phyloP scores from a whole-genome alignment of 768 basidiomycete genomes.

The Boletus insuetus region DNA sequence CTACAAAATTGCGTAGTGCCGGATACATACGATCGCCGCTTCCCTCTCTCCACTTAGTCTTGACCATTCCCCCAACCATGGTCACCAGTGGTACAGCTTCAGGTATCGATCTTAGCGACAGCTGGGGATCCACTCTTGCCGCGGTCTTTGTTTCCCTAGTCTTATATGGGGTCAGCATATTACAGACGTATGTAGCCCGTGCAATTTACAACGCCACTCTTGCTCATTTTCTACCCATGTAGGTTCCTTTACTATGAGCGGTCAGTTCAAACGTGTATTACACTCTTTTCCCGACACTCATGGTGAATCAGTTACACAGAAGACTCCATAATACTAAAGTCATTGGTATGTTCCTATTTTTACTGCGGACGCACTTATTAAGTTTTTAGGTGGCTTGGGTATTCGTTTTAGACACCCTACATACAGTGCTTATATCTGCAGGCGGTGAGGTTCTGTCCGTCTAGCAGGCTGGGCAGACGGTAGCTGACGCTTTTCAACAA shows the following conservation, averaged over 20 bases:
- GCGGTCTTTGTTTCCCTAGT: conserved; percentile 18
- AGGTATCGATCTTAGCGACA: conserved; percentile 5
- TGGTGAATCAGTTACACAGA: conserved; percentile 12
- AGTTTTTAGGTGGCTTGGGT: conserved; percentile 19
- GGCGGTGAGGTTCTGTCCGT: conserved; percentile 13
- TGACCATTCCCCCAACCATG: conserved; percentile 9
- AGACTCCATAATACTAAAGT: conserved; percentile 13
- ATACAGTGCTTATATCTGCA: conserved; percentile 14
- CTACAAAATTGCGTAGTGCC: conserved; percentile 11
- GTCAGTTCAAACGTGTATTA: conserved; percentile 9
- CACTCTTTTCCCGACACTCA: neutral
- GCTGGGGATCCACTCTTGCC: conserved; percentile 26
- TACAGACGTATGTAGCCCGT: conserved; percentile 20
- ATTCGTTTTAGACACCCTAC: conserved; percentile 19
- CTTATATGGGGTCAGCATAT: conserved; percentile 25
- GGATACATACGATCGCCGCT: neutral
- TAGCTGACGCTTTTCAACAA: conserved; percentile 2
- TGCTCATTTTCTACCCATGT: neutral
- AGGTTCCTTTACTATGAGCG: conserved; percentile 27
- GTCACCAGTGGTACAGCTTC: conserved; percentile 2
- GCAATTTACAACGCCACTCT: neutral
- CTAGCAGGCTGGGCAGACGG: neutral
- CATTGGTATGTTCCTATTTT: conserved; percentile 6
- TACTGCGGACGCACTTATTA: neutral
- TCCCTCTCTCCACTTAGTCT: neutral